A percentile compares a stretch with the other conserved stretches of the same genome.
These are phyloP conservation scores for Trypanosoma theileri DNA, from an alignment of 208 protist species.

Conservation along the genomic window DNA sequence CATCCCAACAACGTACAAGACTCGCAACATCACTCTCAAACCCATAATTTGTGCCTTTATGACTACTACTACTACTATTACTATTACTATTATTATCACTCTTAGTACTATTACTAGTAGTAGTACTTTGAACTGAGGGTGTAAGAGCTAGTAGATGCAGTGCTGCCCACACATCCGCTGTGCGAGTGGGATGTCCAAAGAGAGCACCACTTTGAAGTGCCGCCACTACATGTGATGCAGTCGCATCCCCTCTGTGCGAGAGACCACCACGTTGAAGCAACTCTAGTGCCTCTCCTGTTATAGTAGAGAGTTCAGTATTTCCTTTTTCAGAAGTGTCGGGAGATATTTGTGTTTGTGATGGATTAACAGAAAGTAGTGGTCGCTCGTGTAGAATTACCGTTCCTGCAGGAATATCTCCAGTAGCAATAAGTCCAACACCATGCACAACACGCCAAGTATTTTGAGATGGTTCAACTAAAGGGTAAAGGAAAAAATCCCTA, in stretches of 20 bases:
- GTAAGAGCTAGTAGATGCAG: slow-evolving; percentile 23
- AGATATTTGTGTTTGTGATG: background rate
- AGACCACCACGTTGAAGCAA: slow-evolving; percentile 23
- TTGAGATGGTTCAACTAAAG: slow-evolving; percentile 31
- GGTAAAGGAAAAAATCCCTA: slow-evolving; percentile 25
- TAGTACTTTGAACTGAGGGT: background rate
- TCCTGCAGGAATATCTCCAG: slow-evolving; percentile 34
- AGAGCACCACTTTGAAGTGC: slow-evolving; percentile 7
- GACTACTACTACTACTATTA: background rate
- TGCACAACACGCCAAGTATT: slow-evolving; percentile 33
- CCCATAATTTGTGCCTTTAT: background rate
- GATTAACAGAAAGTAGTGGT: slow-evolving; percentile 13
- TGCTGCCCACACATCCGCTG: slow-evolving; percentile 6
- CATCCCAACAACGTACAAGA: slow-evolving; percentile 23
- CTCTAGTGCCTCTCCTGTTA: slow-evolving; percentile 8
- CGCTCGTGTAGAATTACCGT: slow-evolving; percentile 38
- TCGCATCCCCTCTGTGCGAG: background rate
- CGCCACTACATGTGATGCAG: background rate
- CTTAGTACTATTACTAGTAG: background rate
- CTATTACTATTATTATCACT: background rate
- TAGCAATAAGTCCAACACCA: slow-evolving; percentile 45
- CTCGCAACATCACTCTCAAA: slow-evolving; percentile 10
- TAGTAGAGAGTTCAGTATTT: background rate
- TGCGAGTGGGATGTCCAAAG: slow-evolving; percentile 10
- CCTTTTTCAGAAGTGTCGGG: background rate